Evolutionary conservation across 306 rosid species (phyloP), one percentile per base, ranked within the genome.

Genomic region (Vigna reflexopilosa): DNA sequence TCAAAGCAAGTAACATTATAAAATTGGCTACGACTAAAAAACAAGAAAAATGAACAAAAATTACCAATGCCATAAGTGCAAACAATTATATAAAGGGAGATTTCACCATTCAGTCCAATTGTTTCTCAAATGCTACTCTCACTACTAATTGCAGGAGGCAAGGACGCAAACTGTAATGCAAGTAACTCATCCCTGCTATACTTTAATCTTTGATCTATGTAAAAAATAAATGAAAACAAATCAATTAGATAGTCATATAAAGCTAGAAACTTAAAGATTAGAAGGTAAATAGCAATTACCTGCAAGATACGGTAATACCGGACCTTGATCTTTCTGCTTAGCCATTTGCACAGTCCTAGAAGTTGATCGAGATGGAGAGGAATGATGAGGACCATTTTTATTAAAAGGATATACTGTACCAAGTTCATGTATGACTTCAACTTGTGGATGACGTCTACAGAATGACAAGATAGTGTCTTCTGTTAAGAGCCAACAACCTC

Each of bases 401-500:
- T 86, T 76, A 7, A 65, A 71, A 52, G 88, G 88, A 51, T 28
- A 44, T 36, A 78, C 28, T 8, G 82, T 84, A 51, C 78, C 79
- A 79, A 83, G 85, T 54, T 93, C 98, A 79, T 93, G 95, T 81
- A 79, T 73, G 45, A 94, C 83, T 79, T 92, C 91, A 81, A 89
- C 83, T 58, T 83, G 89, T 68, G 97, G 92, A 86, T 90, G 86
- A 56, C 42, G 75, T 87, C 75, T 90, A 80, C 88, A 78, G 80
- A 83, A 94, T 34, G 88, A 84, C 48, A 38, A 9, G 76, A 94
- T 84, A 20, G 58, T 75, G 26, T 87, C 92, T 74, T 76, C 47
- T 19, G 91, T 89, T 77, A 94, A 51, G 76, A 94, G 97, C 98
- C 98, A 94, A 81, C 98, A 92, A 58, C 98, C 98, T 42, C 81